Conservation (phyloP, 1,284 basidiomycete genomes). For the Leccinum pallidistipes region DNA sequence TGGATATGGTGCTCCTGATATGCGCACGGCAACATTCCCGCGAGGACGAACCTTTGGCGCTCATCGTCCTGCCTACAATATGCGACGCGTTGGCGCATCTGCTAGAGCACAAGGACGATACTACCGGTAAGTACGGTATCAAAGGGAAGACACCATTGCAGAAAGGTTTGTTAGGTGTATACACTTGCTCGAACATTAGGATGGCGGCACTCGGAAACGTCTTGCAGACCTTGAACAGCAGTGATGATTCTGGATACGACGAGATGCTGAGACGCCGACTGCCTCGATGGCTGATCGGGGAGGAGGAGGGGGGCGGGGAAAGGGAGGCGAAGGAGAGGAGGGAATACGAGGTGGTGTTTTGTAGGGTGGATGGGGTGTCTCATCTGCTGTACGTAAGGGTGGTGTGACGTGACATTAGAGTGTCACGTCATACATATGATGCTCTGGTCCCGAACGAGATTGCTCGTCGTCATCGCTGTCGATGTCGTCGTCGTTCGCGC, state of each 20-base stretch:
- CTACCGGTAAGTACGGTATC: conserved; percentile 35
- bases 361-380: conserved; percentile 13
- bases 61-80: conserved; percentile 48
- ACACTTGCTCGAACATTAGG: conserved; percentile 48
- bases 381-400: conserved; percentile 25
- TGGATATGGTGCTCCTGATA: conserved; percentile 49
- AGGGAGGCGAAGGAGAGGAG: conserved; percentile 9
- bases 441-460: conserved; percentile 19
- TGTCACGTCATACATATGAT: conserved; percentile 12
- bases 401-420: not conserved
- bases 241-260: conserved; percentile 8
- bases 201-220: conserved; percentile 41
- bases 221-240: conserved; percentile 23
- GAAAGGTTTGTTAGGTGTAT: conserved; percentile 13
- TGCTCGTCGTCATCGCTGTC: conserved; percentile 11
- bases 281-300: not conserved
- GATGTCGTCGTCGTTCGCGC: conserved; percentile 43
- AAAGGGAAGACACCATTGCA: not conserved
- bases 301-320: conserved; percentile 12
- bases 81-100: conserved; percentile 49
- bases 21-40: conserved; percentile 41
- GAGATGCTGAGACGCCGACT: conserved; percentile 19
- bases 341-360: conserved; percentile 24
- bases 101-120: conserved; percentile 27
- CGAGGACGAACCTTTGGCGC: conserved; percentile 49